phyloP scores from a whole-genome alignment of 345 rosid genomes.

The Populus tremula region DNA sequence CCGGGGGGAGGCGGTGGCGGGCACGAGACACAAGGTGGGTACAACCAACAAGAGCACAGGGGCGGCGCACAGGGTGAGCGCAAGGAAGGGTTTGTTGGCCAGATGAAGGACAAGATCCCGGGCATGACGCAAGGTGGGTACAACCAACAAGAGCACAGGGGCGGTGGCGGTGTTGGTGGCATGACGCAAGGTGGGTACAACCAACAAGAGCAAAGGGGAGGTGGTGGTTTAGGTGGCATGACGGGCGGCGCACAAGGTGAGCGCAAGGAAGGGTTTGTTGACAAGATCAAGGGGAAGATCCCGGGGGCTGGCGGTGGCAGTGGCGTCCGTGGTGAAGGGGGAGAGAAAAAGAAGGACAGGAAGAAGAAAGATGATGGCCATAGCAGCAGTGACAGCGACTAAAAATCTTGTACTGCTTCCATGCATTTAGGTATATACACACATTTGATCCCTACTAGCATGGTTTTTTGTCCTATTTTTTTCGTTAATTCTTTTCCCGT shows the following conservation, averaged over 20 bases:
- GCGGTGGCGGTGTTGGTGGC: neutral
- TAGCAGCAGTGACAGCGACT: conserved; percentile 68
- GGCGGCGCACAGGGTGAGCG: conserved; percentile 19
- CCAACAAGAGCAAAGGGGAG: neutral
- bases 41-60: neutral
- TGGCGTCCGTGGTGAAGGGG: conserved; percentile 9
- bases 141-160: neutral
- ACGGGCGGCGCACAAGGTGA: conserved; percentile 13
- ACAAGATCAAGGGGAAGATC: conserved; percentile 50
- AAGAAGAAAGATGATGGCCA: conserved; percentile 48
- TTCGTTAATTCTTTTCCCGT: too few relatives aligned
- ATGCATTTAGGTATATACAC: neutral
- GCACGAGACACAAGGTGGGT: neutral
- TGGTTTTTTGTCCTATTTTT: too few relatives aligned
- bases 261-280: conserved; percentile 46
- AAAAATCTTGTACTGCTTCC: neutral
- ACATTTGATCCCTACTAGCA: neutral
- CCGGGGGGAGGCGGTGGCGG: conserved; percentile 29
- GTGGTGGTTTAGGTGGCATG: neutral
- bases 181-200: conserved; percentile 29
- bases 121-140: conserved; percentile 14
- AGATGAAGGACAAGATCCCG: conserved; percentile 50
- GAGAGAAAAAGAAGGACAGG: conserved; percentile 47
- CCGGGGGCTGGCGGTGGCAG: conserved; percentile 30
- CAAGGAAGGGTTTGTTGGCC: conserved; percentile 45